Evolutionary conservation across 192 early-diverging fungal species (phyloP).

Genomic region (Dispira simplex): DNA sequence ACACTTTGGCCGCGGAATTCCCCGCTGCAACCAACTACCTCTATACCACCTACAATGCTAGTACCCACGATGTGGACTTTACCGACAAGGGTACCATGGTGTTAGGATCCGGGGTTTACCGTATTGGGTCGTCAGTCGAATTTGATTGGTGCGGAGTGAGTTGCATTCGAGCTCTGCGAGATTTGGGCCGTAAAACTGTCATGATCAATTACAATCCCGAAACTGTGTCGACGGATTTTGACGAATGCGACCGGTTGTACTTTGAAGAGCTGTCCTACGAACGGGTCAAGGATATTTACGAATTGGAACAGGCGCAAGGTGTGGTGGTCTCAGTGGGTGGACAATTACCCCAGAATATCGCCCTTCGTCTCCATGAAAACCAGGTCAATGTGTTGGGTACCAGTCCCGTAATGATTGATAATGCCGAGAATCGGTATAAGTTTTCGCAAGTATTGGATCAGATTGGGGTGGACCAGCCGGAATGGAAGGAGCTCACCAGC

Average conservation of each 20-base stretch:
- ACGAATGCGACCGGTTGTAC: slow-evolving; percentile 95
- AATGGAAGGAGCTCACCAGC: slow-evolving; percentile 84
- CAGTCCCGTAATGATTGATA: slow-evolving; percentile 76
- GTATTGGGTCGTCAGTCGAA: slow-evolving; percentile 96
- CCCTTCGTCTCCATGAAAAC: slow-evolving; percentile 56
- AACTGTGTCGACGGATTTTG: slow-evolving; percentile 98
- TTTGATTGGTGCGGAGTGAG: slow-evolving; percentile 99
- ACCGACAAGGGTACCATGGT: slow-evolving; percentile 45
- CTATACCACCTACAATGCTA: no score
- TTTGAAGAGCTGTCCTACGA: slow-evolving; percentile 93
- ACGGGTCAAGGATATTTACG: slow-evolving; percentile 93
- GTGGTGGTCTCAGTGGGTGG: slow-evolving; percentile 88
- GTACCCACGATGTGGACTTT: no score
- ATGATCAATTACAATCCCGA: slow-evolving; percentile 99
- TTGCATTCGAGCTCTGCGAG: slow-evolving; percentile 85
- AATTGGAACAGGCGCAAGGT: slow-evolving; percentile 62
- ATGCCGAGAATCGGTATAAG: slow-evolving; percentile 90
- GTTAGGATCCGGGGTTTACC: slow-evolving; percentile 93
- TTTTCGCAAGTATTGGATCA: slow-evolving; percentile 83
- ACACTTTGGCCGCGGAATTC: no score
- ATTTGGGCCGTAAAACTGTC: slow-evolving; percentile 76
- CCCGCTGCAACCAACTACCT: no score
- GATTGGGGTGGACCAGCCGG: slow-evolving; percentile 92
- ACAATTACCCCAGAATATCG: slow-evolving; percentile 96
- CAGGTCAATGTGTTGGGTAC: slow-evolving; percentile 84